Percentiles rank a stretch among this genome's conserved stretches.
These are phyloP conservation scores for Gossypium bickii DNA, from an alignment of 345 rosid genomes.

Conservation along the genomic window DNA sequence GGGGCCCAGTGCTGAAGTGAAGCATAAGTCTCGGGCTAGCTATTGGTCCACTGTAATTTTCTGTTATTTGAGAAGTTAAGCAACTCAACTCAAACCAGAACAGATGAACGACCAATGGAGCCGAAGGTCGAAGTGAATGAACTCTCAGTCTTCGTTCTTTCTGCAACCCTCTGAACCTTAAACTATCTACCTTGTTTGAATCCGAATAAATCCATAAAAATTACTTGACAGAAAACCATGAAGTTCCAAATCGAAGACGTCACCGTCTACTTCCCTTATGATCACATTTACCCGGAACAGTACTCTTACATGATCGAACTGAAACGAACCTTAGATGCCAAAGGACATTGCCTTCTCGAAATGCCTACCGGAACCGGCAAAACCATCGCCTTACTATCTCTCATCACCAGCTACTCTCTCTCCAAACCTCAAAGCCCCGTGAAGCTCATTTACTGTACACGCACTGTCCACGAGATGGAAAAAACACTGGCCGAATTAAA, in stretches of 20 bases:
- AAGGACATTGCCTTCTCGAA: constrained; percentile 96
- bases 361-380: constrained; percentile 99
- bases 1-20: not conserved
- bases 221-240: constrained; percentile 28
- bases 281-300: constrained; percentile 90
- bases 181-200: not conserved
- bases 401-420: constrained; percentile 79
- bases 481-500: constrained; percentile 86
- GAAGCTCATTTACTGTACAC: constrained; percentile 91
- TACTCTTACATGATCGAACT: constrained; percentile 89
- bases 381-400: constrained; percentile 88
- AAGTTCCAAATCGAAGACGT: constrained; percentile 84
- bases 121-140: not conserved
- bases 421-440: constrained; percentile 60
- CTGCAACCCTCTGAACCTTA: not conserved
- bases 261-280: constrained; percentile 84
- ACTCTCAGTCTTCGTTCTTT: not conserved
- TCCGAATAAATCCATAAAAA: not conserved
- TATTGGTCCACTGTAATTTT: too few species aligned
- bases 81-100: too few species aligned
- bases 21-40: not conserved
- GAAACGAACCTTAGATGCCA: constrained; percentile 88
- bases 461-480: constrained; percentile 99
- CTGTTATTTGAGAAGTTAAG: too few species aligned
- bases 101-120: too few species aligned